Evolutionary conservation across 495 filamentous ascomycete genomes (phyloP).

Genomic region (Daldinia grandis): DNA sequence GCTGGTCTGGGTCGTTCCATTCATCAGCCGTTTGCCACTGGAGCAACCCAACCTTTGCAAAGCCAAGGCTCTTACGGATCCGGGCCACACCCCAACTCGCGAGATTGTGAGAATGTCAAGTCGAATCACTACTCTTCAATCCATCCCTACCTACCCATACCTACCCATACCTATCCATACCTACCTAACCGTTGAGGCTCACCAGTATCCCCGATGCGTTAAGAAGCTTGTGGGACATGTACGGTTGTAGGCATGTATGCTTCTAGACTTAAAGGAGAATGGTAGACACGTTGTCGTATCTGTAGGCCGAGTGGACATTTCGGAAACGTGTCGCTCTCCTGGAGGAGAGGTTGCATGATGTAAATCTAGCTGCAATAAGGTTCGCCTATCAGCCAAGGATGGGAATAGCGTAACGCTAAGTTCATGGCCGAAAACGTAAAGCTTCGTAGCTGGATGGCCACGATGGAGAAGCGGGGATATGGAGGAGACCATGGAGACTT

Average conservation of each 20-base stretch:
- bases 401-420: constrained; percentile 23
- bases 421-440: constrained; percentile 7
- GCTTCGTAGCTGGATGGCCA: neutral
- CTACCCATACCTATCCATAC: neutral
- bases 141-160: neutral
- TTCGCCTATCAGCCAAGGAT: constrained; percentile 21
- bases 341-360: constrained; percentile 13
- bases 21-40: constrained; percentile 21
- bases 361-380: constrained; percentile 12
- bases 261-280: neutral
- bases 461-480: constrained; percentile 4
- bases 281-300: constrained; percentile 11
- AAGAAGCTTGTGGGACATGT: neutral
- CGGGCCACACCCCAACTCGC: neutral
- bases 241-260: neutral
- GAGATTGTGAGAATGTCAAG: neutral
- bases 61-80: constrained; percentile 11
- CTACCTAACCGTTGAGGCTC: neutral
- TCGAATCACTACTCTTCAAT: neutral
- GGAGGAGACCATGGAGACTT: neutral
- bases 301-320: constrained; percentile 3
- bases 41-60: constrained; percentile 12
- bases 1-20: constrained; percentile 30
- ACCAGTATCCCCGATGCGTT: neutral
- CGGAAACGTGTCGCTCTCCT: neutral